Evolutionary conservation across 163 green algal species (phyloP).

Genomic region (Chloromonas sp.): DNA sequence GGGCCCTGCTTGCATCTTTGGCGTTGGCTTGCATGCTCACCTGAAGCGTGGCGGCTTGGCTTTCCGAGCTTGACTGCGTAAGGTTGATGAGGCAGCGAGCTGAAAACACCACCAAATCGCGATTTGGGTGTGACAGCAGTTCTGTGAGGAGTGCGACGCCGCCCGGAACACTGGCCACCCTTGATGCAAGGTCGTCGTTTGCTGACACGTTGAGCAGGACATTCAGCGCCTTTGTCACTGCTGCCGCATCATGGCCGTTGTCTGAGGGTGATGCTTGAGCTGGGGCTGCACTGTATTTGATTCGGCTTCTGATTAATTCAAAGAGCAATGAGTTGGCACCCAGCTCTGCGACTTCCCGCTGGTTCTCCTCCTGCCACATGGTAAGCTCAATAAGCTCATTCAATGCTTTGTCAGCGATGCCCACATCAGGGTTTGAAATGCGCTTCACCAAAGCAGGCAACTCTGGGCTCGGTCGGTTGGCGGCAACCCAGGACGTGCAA

Average conservation of each 20-base stretch:
- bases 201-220: slow-evolving; percentile 4
- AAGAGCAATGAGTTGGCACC: background rate
- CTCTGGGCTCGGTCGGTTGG: too few species aligned
- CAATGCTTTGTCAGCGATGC: background rate
- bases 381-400: background rate
- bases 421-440: too few species aligned
- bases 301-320: background rate
- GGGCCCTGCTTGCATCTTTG: background rate
- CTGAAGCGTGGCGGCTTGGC: background rate
- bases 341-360: slow-evolving; percentile 3
- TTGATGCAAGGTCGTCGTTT: slow-evolving; percentile 3
- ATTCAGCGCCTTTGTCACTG: background rate
- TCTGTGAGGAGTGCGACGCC: background rate
- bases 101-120: background rate
- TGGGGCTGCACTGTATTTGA: background rate
- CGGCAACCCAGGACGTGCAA: too few species aligned
- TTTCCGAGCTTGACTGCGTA: background rate
- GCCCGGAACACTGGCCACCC: background rate
- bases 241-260: background rate
- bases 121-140: background rate
- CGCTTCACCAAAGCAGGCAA: too few species aligned
- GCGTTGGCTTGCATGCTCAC: background rate
- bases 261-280: background rate
- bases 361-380: slow-evolving; percentile 1
- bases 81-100: slow-evolving; percentile 4